Percentiles rank a stretch among this genome's conserved stretches.
Evolutionary conservation across 306 rosid genomes (phyloP).

Genomic region (Boehmeria nivea): DNA sequence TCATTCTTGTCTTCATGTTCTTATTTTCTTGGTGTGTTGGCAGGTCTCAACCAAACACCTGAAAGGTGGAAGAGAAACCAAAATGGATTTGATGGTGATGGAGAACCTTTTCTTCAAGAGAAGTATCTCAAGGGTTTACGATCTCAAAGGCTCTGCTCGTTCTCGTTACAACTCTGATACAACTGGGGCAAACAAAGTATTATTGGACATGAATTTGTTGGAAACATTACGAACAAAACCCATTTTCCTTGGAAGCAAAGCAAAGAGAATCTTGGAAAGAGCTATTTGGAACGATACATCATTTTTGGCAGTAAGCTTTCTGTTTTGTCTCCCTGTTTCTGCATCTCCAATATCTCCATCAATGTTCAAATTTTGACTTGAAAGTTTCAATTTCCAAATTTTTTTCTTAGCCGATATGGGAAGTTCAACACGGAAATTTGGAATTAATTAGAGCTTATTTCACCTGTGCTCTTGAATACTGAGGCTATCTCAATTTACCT

Average conservation of each 20-base stretch:
- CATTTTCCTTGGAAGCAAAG: constrained; percentile 91
- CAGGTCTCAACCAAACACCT: constrained; percentile 78
- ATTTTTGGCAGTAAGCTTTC: constrained; percentile 68
- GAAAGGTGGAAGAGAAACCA: constrained; percentile 91
- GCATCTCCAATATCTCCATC: too few species aligned
- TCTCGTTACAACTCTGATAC: constrained; percentile 88
- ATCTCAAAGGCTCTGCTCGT: constrained; percentile 95
- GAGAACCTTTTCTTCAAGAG: constrained; percentile 95
- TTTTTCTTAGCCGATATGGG: too few species aligned
- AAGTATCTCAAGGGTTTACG: constrained; percentile 75
- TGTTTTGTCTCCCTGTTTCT: too few species aligned
- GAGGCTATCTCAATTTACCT: too few species aligned
- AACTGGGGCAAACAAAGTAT: constrained; percentile 71
- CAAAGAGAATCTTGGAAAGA: constrained; percentile 88
- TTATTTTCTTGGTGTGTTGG: constrained; percentile 15
- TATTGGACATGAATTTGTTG: constrained; percentile 87
- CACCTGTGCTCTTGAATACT: too few species aligned
- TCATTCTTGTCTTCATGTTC: constrained; percentile 5
- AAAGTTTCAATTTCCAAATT: too few species aligned
- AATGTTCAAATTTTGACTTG: too few species aligned
- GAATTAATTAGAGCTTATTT: too few species aligned
- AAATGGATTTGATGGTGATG: constrained; percentile 92
- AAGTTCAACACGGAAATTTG: too few species aligned
- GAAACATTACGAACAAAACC: constrained; percentile 85
- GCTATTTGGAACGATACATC: constrained; percentile 94